These are phyloP conservation scores for Fusarium penzigii DNA, from an alignment of 2,329 filamentous ascomycete species.

Conservation along the genomic window DNA sequence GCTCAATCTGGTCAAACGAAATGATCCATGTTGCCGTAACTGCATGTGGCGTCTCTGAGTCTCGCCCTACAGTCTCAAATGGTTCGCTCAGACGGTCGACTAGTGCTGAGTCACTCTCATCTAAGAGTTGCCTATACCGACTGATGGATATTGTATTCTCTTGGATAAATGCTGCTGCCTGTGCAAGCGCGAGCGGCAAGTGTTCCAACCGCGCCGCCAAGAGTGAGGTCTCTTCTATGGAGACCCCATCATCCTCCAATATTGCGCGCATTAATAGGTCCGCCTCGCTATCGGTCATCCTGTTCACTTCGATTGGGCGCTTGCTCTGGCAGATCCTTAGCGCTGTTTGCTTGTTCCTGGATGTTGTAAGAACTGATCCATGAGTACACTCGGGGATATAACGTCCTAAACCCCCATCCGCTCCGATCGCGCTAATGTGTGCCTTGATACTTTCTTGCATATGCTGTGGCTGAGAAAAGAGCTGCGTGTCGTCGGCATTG, in stretches of 20 bases:
- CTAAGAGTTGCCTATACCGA: constrained; percentile 31
- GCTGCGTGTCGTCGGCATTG: constrained; percentile 6
- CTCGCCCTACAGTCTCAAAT: constrained; percentile 33
- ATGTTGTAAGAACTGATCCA: constrained; percentile 34
- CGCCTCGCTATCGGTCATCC: too few relatives aligned
- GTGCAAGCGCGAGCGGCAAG: constrained; percentile 35
- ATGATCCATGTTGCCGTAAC: constrained; percentile 36
- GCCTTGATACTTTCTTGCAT: too few relatives aligned
- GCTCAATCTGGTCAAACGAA: constrained; percentile 36
- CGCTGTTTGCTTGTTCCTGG: constrained; percentile 31
- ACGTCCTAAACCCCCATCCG: background rate
- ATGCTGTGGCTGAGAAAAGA: constrained; percentile 17
- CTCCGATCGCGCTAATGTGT: background rate
- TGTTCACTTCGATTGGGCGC: constrained; percentile 19
- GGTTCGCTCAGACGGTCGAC: constrained; percentile 31
- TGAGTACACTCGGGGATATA: constrained; percentile 30
- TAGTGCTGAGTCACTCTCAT: constrained; percentile 8
- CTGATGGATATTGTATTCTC: constrained; percentile 27
- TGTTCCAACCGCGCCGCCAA: constrained; percentile 29
- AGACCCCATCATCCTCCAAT: too few relatives aligned
- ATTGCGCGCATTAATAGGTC: too few relatives aligned
- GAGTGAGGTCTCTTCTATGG: constrained; percentile 24
- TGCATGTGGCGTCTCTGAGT: constrained; percentile 26
- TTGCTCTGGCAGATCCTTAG: constrained; percentile 20
- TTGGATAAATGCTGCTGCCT: constrained; percentile 37